phyloP scores from a whole-genome alignment of 257 asterid genomes.

The Salvia hispanica region DNA sequence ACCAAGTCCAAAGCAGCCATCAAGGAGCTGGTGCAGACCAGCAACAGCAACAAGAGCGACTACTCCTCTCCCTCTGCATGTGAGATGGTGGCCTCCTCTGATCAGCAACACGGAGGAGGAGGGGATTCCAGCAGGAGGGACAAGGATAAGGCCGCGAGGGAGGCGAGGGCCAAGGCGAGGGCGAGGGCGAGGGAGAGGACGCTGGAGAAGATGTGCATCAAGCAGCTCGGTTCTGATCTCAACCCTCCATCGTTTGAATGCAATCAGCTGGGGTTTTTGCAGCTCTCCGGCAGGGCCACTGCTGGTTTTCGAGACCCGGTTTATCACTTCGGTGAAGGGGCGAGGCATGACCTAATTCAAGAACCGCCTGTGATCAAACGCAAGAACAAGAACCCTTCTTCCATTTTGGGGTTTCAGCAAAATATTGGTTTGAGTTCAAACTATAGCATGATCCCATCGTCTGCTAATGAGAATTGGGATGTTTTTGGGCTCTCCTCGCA shows the following conservation, averaged over 20 bases:
- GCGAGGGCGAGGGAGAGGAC: slow-evolving; percentile 82
- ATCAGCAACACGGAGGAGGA: background rate
- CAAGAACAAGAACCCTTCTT: slow-evolving; percentile 39
- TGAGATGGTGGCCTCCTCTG: slow-evolving; percentile 19
- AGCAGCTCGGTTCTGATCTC: slow-evolving; percentile 36
- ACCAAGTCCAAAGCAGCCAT: slow-evolving; percentile 70
- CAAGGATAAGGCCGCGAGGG: too few relatives aligned
- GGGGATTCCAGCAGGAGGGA: slow-evolving; percentile 33
- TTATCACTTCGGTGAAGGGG: background rate
- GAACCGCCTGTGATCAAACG: slow-evolving; percentile 40
- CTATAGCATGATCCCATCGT: slow-evolving; percentile 26
- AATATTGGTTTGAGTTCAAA: slow-evolving; percentile 32
- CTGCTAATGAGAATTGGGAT: slow-evolving; percentile 49
- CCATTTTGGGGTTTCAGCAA: slow-evolving; percentile 42
- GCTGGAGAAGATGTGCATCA: slow-evolving; percentile 53
- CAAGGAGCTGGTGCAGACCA: slow-evolving; percentile 47
- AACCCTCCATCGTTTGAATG: slow-evolving; percentile 21
- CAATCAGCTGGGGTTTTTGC: slow-evolving; percentile 28
- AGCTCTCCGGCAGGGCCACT: slow-evolving; percentile 26
- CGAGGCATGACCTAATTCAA: slow-evolving; percentile 35
- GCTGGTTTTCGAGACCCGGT: background rate
- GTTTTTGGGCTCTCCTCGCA: slow-evolving; percentile 38
- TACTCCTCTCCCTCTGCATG: slow-evolving; percentile 39
- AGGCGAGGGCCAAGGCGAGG: background rate
- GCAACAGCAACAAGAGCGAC: background rate